A percentile compares a stretch with the other conserved stretches of the same genome.
These are phyloP conservation scores for Tripidium arundinaceum DNA, from an alignment of 202 grass and related monocot species.

Conservation along the genomic window DNA sequence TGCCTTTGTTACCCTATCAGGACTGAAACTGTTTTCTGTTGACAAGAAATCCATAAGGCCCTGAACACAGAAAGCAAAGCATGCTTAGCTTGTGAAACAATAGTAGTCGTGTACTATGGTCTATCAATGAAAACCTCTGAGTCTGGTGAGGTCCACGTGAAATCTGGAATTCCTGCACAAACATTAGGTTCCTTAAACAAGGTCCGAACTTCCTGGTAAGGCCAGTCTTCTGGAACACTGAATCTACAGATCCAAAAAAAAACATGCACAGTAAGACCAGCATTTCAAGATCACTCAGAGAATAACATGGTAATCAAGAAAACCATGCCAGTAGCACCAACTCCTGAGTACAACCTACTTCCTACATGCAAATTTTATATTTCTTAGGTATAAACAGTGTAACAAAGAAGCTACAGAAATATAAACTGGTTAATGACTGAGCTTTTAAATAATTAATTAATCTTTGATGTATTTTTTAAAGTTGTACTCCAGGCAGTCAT, in stretches of 20 bases:
- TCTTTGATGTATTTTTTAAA: not conserved
- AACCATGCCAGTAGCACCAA: not conserved
- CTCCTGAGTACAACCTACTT: not conserved
- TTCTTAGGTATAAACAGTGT: not conserved
- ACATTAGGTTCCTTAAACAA: conserved; percentile 88
- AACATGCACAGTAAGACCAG: conserved; percentile 18
- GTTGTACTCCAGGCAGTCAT: conserved; percentile 12
- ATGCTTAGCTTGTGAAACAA: conserved; percentile 38
- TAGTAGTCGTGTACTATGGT: conserved; percentile 3
- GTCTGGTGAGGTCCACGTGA: conserved; percentile 62
- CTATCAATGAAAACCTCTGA: conserved; percentile 51
- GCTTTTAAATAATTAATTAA: not conserved
- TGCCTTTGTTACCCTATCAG: conserved; percentile 80
- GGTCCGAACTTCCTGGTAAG: conserved; percentile 71
- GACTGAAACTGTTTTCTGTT: conserved; percentile 79
- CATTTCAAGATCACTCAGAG: conserved; percentile 8
- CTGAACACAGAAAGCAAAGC: conserved; percentile 39
- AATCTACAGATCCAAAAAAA: conserved; percentile 47
- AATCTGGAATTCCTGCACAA: conserved; percentile 61
- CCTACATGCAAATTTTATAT: not conserved
- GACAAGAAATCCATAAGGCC: conserved; percentile 74
- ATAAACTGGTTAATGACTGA: not conserved
- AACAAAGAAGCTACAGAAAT: conserved; percentile 1
- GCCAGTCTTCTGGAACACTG: conserved; percentile 85
- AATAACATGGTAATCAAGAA: conserved; percentile 1